phyloP scores from a whole-genome alignment of 192 early-diverging fungal genomes.

The Gonapodya sp. region DNA sequence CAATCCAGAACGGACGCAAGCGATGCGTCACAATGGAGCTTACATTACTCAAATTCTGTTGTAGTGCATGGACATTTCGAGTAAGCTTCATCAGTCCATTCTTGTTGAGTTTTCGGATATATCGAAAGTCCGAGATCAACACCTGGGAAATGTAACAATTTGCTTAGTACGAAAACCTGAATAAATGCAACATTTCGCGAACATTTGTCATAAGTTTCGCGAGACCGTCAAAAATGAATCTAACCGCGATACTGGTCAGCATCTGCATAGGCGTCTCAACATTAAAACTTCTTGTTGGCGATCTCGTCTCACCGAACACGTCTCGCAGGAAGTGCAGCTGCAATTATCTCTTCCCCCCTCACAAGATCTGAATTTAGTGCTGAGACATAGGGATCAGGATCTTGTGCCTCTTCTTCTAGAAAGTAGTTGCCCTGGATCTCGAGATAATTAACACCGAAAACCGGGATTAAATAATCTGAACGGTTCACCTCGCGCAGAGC shows the following conservation, averaged over 20 bases:
- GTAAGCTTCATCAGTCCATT: constrained; percentile 2
- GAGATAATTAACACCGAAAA: constrained; percentile 4
- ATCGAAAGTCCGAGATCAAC: background rate
- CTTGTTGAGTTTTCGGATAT: constrained; percentile 1
- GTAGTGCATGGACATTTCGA: constrained; percentile 67
- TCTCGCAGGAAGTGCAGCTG: constrained; percentile 43
- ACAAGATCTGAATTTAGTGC: constrained; percentile 70
- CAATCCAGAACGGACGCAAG: too few relatives aligned
- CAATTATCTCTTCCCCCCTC: constrained; percentile 62
- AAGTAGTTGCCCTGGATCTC: constrained; percentile 60
- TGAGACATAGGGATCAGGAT: constrained; percentile 83
- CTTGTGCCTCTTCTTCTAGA: constrained; percentile 62
- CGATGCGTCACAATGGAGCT: too few relatives aligned
- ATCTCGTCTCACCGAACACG: constrained; percentile 42
- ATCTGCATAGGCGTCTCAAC: background rate
- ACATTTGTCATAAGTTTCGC: constrained; percentile 52
- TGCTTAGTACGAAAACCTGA: background rate
- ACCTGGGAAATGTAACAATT: background rate
- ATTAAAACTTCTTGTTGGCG: background rate
- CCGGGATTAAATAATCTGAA: background rate
- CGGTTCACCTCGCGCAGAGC: constrained; percentile 67
- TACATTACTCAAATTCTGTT: constrained; percentile 81
- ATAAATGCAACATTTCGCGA: background rate
- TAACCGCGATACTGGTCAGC: constrained; percentile 14
- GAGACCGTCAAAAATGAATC: constrained; percentile 77